These are phyloP conservation scores for Pythium phragmitis DNA, from an alignment of 352 stramenopile genomes.

Conservation along the genomic window DNA sequence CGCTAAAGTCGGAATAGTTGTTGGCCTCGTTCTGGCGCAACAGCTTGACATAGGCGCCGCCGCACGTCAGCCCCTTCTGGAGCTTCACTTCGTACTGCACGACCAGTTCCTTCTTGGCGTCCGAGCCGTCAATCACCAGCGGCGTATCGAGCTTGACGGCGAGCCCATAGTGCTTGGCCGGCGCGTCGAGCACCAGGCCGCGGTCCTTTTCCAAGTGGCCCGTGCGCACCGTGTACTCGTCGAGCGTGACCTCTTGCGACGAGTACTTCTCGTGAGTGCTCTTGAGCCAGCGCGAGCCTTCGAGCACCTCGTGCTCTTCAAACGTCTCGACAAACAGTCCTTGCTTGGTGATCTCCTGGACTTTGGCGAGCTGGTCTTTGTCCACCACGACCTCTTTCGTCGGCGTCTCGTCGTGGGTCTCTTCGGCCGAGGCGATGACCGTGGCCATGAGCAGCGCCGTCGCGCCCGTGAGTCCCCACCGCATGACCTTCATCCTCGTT, in stretches of 20 bases:
- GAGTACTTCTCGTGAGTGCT: constrained; percentile 82
- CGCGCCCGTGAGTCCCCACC: constrained; percentile 43
- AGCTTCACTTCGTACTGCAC: constrained; percentile 96
- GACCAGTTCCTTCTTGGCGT: constrained; percentile 80
- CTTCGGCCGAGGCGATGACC: constrained; percentile 15
- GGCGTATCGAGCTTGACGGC: constrained; percentile 66
- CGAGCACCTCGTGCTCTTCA: constrained; percentile 52
- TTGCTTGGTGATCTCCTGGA: constrained; percentile 51
- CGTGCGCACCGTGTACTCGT: constrained; percentile 61
- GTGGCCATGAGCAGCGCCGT: constrained; percentile 42
- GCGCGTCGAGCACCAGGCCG: constrained; percentile 67
- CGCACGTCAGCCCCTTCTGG: constrained; percentile 88
- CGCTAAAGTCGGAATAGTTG: constrained; percentile 69
- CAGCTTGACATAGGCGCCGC: constrained; percentile 94
- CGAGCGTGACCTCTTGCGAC: constrained; percentile 61
- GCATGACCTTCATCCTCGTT: constrained; percentile 54
- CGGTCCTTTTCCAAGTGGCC: constrained; percentile 58
- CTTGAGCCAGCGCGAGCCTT: constrained; percentile 79
- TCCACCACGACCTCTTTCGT: constrained; percentile 26
- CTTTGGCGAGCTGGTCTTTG: constrained; percentile 38
- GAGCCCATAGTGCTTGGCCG: constrained; percentile 82
- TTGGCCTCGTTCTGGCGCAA: constrained; percentile 55
- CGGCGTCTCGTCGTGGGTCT: constrained; percentile 3
- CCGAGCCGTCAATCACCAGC: constrained; percentile 65
- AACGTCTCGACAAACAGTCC: constrained; percentile 82